phyloP scores from a whole-genome alignment of 2,329 filamentous ascomycete genomes.

The Chaetomium olivaceum region DNA sequence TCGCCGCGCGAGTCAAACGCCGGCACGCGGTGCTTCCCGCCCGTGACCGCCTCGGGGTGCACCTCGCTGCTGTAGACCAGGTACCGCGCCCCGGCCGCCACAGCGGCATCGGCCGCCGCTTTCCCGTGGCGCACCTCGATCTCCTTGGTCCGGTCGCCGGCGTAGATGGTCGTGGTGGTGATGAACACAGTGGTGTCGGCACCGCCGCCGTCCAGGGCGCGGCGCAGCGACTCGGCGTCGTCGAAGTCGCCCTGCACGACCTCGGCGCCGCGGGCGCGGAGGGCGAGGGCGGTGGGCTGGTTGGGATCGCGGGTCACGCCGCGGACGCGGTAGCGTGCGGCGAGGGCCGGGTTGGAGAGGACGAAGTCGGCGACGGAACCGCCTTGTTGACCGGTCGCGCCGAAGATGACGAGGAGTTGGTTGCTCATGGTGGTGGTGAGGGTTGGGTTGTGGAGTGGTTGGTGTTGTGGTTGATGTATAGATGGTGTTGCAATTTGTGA shows the following conservation, averaged over 20 bases:
- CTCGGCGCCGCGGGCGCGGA: constrained; percentile 44
- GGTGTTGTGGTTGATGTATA: background rate
- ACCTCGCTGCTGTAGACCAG: constrained; percentile 50
- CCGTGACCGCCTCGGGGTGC: constrained; percentile 42
- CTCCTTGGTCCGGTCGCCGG: constrained; percentile 25
- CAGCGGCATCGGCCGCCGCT: constrained; percentile 49
- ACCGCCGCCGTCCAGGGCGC: constrained; percentile 38
- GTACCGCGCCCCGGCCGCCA: constrained; percentile 47
- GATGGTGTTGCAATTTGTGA: background rate
- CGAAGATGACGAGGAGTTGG: constrained; percentile 31
- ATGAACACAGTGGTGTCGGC: constrained; percentile 44
- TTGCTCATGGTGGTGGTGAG: constrained; percentile 16
- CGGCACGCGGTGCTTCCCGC: constrained; percentile 43
- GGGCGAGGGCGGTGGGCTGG: constrained; percentile 3
- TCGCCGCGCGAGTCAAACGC: constrained; percentile 61
- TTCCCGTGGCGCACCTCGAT: constrained; percentile 40
- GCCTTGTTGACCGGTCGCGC: constrained; percentile 35
- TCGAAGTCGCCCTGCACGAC: constrained; percentile 38
- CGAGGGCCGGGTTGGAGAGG: constrained; percentile 29
- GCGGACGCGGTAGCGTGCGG: constrained; percentile 37
- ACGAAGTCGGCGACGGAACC: constrained; percentile 31
- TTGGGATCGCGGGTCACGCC: constrained; percentile 50
- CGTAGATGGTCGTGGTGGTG: constrained; percentile 42
- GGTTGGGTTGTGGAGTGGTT: background rate
- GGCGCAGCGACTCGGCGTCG: constrained; percentile 44